Evolutionary conservation across 2,329 filamentous ascomycete genomes (phyloP).

Genomic region (Cordyceps pruinosa): DNA sequence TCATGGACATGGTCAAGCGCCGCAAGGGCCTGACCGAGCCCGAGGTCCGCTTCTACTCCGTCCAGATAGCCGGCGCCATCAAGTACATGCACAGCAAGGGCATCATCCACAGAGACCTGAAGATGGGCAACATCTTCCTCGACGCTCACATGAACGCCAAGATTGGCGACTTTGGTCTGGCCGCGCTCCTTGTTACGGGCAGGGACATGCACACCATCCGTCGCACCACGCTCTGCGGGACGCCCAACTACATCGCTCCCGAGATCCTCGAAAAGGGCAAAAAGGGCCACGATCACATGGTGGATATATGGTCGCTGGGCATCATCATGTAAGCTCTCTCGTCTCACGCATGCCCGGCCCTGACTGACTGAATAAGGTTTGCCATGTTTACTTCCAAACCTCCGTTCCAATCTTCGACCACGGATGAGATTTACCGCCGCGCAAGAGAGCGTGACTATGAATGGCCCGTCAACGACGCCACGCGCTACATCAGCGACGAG

Average conservation of each 20-base stretch:
- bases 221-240: conserved; percentile 90
- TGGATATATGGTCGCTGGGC: conserved; percentile 96
- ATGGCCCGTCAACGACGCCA: conserved; percentile 64
- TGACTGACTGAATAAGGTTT: conserved; percentile 50
- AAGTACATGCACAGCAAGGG: conserved; percentile 96
- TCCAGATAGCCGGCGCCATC: conserved; percentile 93
- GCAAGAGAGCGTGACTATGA: conserved; percentile 68
- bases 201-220: conserved; percentile 80
- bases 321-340: conserved; percentile 74
- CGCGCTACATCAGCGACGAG: conserved; percentile 66
- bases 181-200: conserved; percentile 83
- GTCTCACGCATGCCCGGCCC: neutral
- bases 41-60: conserved; percentile 86
- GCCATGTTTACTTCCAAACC: conserved; percentile 95
- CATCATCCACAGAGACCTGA: conserved; percentile 93
- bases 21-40: conserved; percentile 86
- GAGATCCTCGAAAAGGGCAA: conserved; percentile 93
- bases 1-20: conserved; percentile 96
- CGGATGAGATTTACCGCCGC: conserved; percentile 75
- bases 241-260: conserved; percentile 95
- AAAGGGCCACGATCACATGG: conserved; percentile 93
- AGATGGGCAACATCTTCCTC: conserved; percentile 96
- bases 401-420: conserved; percentile 87
- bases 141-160: conserved; percentile 96
- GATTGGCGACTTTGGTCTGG: conserved; percentile 93